These are phyloP conservation scores for Scutellaria minor DNA, from an alignment of 257 asterid genomes.

Conservation along the genomic window DNA sequence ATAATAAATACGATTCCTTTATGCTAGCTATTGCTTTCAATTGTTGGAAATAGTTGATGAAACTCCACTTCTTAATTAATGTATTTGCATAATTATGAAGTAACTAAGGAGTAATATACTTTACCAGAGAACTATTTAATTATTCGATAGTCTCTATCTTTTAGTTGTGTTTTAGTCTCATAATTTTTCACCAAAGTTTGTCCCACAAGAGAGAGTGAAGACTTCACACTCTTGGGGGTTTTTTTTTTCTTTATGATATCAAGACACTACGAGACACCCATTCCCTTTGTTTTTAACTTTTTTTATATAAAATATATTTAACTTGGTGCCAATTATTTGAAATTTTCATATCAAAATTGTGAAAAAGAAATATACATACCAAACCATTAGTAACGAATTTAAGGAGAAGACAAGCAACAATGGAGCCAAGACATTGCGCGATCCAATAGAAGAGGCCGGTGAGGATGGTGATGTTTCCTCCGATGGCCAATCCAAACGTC, in stretches of 20 bases:
- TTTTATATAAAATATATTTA: too few relatives aligned
- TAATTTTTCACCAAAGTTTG: not conserved
- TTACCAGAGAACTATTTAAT: not conserved
- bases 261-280: too few relatives aligned
- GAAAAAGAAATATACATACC: slow-evolving; percentile 41
- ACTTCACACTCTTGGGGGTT: too few relatives aligned
- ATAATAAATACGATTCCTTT: slow-evolving; percentile 2
- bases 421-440: slow-evolving; percentile 71
- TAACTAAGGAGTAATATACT: not conserved
- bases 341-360: not conserved
- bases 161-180: not conserved
- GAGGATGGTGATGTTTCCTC: slow-evolving; percentile 75
- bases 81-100: not conserved
- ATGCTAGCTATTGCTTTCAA: not conserved
- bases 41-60: not conserved
- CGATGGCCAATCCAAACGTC: slow-evolving; percentile 75
- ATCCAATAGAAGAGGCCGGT: slow-evolving; percentile 77
- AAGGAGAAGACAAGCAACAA: slow-evolving; percentile 69
- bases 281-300: too few relatives aligned
- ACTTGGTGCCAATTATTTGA: not conserved
- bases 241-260: too few relatives aligned
- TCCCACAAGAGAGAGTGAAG: not conserved
- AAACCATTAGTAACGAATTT: slow-evolving; percentile 59
- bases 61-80: not conserved
- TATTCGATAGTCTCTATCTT: not conserved